Conservation (phyloP, 2,329 filamentous ascomycete genomes). For the Cordyceps cateniannulata region DNA sequence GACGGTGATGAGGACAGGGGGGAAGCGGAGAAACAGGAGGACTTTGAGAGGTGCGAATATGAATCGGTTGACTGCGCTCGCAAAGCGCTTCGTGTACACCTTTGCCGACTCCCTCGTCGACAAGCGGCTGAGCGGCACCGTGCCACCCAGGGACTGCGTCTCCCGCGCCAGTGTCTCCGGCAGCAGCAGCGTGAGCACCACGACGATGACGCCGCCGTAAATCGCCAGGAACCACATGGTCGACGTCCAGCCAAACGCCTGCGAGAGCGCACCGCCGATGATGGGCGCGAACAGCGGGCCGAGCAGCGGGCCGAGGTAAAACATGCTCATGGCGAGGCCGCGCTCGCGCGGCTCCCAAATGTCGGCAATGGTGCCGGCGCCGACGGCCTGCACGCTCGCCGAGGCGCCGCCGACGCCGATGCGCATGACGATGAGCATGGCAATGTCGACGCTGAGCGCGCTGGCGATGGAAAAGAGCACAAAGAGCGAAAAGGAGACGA, state of each 20-base stretch:
- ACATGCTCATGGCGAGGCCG: conserved; percentile 66
- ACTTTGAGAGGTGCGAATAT: conserved; percentile 69
- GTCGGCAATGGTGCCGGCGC: conserved; percentile 14
- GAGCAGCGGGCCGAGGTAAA: conserved; percentile 67
- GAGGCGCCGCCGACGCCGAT: conserved; percentile 64
- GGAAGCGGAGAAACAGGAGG: conserved; percentile 65
- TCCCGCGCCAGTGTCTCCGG: conserved; percentile 48
- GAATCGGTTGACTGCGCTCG: conserved; percentile 48
- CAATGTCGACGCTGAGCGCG: conserved; percentile 58
- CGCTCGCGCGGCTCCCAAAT: conserved; percentile 64
- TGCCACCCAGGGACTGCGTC: not conserved
- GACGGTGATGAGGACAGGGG: conserved; percentile 66
- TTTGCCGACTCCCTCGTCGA: conserved; percentile 5
- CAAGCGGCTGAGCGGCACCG: not conserved
- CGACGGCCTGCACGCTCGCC: conserved; percentile 40
- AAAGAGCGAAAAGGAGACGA: conserved; percentile 62
- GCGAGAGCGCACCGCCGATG: conserved; percentile 60
- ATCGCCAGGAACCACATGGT: conserved; percentile 67
- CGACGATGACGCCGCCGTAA: conserved; percentile 51
- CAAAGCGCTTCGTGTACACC: conserved; percentile 28
- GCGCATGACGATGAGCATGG: conserved; percentile 67
- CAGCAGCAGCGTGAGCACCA: conserved; percentile 48
- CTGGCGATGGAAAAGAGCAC: conserved; percentile 58
- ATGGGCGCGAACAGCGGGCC: conserved; percentile 67
- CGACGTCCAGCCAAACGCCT: conserved; percentile 61